A percentile compares a stretch with the other conserved stretches of the same genome.
These are phyloP conservation scores for Clarireedia hainanense DNA, from an alignment of 2,329 filamentous ascomycete genomes.

Conservation along the genomic window DNA sequence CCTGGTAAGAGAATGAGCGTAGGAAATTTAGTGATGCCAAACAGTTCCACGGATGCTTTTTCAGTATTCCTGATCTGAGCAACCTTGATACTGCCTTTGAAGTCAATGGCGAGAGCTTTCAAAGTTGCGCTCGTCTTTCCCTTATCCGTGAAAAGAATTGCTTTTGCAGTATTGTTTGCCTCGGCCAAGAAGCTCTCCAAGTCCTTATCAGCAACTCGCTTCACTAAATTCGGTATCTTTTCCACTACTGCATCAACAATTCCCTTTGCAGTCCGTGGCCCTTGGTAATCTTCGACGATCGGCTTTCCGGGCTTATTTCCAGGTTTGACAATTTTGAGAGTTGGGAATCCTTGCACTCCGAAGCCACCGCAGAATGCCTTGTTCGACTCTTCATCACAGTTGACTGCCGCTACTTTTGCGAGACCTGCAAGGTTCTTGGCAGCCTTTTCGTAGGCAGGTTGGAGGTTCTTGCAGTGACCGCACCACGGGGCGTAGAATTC, in stretches of 20 bases:
- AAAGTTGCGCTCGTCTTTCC: conserved; percentile 77
- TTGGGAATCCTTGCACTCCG: conserved; percentile 91
- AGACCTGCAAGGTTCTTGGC: conserved; percentile 84
- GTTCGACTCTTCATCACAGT: conserved; percentile 92
- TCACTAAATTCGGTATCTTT: conserved; percentile 89
- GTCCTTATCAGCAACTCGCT: conserved; percentile 70
- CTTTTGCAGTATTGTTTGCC: conserved; percentile 66
- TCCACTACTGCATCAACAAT: conserved; percentile 81
- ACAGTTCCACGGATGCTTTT: conserved; percentile 59
- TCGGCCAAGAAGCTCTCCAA: conserved; percentile 65
- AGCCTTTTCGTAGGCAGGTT: conserved; percentile 91
- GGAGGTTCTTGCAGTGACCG: conserved; percentile 92
- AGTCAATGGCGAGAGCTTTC: conserved; percentile 83
- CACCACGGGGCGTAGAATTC: conserved; percentile 99
- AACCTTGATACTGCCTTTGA: conserved; percentile 68
- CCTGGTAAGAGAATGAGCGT: conserved; percentile 72
- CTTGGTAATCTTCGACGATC: conserved; percentile 84
- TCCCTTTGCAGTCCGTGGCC: conserved; percentile 70
- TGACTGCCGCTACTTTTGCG: conserved; percentile 87
- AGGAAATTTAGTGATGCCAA: conserved; percentile 71
- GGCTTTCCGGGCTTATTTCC: conserved; percentile 75
- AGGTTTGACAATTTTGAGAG: conserved; percentile 85
- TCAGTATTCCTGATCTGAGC: conserved; percentile 68
- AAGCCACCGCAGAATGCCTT: conserved; percentile 78
- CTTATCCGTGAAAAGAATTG: conserved; percentile 89